These are phyloP conservation scores for Ascosphaera apis DNA, from an alignment of 2,329 filamentous ascomycete species.

Conservation along the genomic window DNA sequence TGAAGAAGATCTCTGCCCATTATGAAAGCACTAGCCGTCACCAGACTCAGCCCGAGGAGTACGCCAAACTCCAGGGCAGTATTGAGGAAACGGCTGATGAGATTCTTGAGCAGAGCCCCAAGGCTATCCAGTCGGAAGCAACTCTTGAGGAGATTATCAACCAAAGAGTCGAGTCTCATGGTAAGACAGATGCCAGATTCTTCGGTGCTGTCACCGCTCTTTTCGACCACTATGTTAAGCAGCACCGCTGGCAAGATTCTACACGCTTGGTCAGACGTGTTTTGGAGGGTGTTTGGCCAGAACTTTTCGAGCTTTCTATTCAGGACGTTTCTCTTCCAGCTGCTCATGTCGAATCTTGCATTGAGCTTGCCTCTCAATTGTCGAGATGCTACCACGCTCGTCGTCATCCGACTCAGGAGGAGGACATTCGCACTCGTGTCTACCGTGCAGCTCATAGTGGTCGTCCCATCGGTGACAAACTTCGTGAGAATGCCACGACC, in stretches of 20 bases:
- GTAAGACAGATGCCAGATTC: slow-evolving; percentile 3
- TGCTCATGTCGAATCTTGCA: slow-evolving; percentile 21
- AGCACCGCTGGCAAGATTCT: slow-evolving; percentile 25
- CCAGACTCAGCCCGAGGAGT: slow-evolving; percentile 8
- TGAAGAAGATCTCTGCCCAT: slow-evolving; percentile 18
- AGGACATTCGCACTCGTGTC: slow-evolving; percentile 15
- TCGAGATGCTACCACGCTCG: slow-evolving; percentile 23
- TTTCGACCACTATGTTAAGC: slow-evolving; percentile 19
- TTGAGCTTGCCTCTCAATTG: slow-evolving; percentile 25
- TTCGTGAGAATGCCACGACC: slow-evolving; percentile 9
- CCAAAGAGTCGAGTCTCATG: too few species aligned
- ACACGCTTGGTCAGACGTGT: slow-evolving; percentile 23
- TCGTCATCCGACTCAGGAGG: slow-evolving; percentile 14
- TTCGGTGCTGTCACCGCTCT: slow-evolving; percentile 21
- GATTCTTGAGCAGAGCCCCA: too few species aligned
- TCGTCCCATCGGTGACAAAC: slow-evolving; percentile 12
- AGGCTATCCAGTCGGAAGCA: too few species aligned
- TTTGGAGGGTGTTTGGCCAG: slow-evolving; percentile 23
- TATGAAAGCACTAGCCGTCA: slow-evolving; percentile 16
- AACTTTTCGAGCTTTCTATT: slow-evolving; percentile 22
- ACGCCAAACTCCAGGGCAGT: too few species aligned
- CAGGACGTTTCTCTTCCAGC: slow-evolving; percentile 22
- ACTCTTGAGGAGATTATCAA: too few species aligned
- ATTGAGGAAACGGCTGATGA: too few species aligned
- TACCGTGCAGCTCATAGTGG: slow-evolving; percentile 13